Conservation (phyloP, 495 filamentous ascomycete species). For the Penicillium odoratum region DNA sequence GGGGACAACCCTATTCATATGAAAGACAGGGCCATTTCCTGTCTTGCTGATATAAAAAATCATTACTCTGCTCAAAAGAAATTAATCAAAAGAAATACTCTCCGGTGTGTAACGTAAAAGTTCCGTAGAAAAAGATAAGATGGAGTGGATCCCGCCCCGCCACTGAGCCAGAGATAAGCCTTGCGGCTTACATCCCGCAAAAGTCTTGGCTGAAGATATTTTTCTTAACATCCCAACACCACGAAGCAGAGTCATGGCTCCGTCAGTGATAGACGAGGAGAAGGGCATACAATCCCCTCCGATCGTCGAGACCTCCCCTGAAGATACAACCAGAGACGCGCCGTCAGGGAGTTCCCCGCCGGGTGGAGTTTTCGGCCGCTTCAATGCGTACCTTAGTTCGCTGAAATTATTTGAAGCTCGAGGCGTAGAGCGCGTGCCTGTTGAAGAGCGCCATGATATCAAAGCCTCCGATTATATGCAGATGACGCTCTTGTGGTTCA, state of each 20-base stretch:
- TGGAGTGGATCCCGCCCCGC: not conserved
- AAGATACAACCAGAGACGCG: not conserved
- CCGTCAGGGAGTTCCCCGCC: not conserved
- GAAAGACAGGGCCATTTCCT: conserved; percentile 1
- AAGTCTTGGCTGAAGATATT: not conserved
- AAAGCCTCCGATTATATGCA: conserved; percentile 43
- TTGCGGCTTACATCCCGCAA: not conserved
- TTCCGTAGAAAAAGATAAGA: not conserved
- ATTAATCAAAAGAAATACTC: too few species aligned
- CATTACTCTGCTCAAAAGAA: too few species aligned
- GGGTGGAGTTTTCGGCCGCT: conserved; percentile 12
- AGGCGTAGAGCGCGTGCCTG: conserved; percentile 62
- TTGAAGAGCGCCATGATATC: conserved; percentile 41
- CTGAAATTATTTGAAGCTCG: conserved; percentile 58
- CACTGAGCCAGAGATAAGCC: not conserved
- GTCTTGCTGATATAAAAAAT: not conserved
- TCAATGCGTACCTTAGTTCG: conserved; percentile 36
- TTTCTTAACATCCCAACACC: not conserved
- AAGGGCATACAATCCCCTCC: not conserved
- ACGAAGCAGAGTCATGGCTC: not conserved
- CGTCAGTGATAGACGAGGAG: conserved; percentile 4
- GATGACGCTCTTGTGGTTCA: conserved; percentile 62
- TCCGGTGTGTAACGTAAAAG: not conserved
- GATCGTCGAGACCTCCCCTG: not conserved
- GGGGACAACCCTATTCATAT: conserved; percentile 19